phyloP scores from a whole-genome alignment of 208 protist genomes.

The Paratrypanosoma confusum region DNA sequence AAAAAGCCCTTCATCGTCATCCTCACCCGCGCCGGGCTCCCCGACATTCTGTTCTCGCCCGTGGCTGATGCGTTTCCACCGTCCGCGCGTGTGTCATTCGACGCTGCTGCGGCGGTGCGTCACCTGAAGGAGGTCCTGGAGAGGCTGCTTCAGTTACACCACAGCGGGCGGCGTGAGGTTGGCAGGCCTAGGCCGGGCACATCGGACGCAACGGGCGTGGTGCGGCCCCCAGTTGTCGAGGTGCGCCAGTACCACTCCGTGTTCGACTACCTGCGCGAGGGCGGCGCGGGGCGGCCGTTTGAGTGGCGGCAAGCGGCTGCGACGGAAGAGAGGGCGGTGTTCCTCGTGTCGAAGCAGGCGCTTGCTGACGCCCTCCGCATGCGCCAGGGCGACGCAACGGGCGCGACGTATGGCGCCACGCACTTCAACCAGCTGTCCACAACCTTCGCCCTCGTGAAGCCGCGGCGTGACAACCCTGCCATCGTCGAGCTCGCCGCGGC shows the following conservation, averaged over 20 bases:
- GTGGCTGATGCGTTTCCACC: constrained; percentile 30
- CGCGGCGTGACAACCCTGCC: too few species aligned
- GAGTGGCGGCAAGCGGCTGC: too few species aligned
- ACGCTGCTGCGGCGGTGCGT: constrained; percentile 26
- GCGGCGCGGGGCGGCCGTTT: constrained; percentile 16
- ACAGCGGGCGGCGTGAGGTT: constrained; percentile 24
- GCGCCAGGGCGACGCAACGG: too few species aligned
- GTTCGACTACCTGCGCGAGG: constrained; percentile 25
- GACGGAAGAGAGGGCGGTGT: too few species aligned
- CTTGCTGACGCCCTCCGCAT: too few species aligned
- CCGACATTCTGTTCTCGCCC: constrained; percentile 32
- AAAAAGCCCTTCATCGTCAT: constrained; percentile 30
- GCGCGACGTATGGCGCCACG: too few species aligned
- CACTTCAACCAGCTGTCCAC: too few species aligned
- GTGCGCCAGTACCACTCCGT: constrained; percentile 16
- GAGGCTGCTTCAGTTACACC: constrained; percentile 26
- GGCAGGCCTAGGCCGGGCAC: constrained; percentile 10
- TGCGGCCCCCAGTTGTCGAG: constrained; percentile 24
- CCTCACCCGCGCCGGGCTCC: constrained; percentile 17
- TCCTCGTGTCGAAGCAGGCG: too few species aligned
- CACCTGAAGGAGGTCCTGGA: constrained; percentile 27
- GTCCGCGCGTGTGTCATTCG: constrained; percentile 23
- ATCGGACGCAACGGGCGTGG: constrained; percentile 20
- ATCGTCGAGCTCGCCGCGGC: too few species aligned
- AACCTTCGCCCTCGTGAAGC: too few species aligned